Evolutionary conservation across 768 basidiomycete genomes (phyloP).

Genomic region (Sporobolomyces phaffii): DNA sequence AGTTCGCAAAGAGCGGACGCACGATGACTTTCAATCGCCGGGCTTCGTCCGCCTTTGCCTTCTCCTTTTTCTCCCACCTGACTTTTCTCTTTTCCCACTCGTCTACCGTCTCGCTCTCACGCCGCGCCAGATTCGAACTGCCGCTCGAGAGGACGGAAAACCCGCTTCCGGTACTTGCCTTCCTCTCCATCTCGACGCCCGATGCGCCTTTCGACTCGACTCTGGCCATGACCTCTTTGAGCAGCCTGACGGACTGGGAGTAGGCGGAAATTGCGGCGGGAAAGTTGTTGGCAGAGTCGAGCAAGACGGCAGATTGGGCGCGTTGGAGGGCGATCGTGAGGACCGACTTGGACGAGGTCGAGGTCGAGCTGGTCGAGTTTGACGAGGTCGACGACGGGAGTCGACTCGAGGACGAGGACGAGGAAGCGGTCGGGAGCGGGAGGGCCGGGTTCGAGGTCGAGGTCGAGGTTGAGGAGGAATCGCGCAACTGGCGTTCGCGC

Average conservation of each 20-base stretch:
- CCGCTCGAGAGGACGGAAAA: background rate
- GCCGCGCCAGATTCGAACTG: background rate
- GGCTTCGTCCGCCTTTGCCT: conserved; percentile 89
- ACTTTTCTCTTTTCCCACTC: conserved; percentile 38
- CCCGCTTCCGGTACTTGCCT: background rate
- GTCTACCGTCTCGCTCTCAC: conserved; percentile 24
- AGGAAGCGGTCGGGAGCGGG: background rate
- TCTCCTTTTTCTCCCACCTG: conserved; percentile 59
- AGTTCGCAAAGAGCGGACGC: conserved; percentile 50
- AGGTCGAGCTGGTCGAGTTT: background rate
- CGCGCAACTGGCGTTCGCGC: conserved; percentile 8
- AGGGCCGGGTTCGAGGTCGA: background rate
- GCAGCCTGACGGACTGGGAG: conserved; percentile 72
- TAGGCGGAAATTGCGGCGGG: conserved; percentile 87
- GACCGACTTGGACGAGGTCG: conserved; percentile 68
- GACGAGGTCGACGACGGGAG: background rate
- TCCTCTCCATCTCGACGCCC: conserved; percentile 14
- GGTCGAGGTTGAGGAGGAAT: too few species aligned
- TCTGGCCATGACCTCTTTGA: conserved; percentile 87
- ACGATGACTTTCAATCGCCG: conserved; percentile 79
- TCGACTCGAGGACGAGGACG: background rate
- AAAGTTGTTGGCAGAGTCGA: conserved; percentile 81
- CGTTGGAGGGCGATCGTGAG: conserved; percentile 78
- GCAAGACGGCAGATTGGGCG: conserved; percentile 79
- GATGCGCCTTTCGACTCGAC: conserved; percentile 48